Conservation (phyloP, 2,329 filamentous ascomycete species). For the Trichoderma sp. region DNA sequence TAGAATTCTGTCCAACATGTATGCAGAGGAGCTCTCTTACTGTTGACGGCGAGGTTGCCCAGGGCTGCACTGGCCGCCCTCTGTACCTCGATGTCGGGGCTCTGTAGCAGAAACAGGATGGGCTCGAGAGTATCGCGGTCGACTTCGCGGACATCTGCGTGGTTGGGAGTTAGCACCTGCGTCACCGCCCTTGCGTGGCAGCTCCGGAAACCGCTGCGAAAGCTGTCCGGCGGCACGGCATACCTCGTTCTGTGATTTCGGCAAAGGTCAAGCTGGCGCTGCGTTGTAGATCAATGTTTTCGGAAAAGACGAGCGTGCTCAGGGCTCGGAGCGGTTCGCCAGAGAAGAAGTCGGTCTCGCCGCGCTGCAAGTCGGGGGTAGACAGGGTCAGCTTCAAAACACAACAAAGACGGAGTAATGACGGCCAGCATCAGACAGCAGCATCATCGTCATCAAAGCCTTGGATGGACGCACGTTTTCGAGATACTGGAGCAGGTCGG, state of each 20-base stretch:
- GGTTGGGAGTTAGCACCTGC: neutral
- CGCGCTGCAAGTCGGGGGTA: slow-evolving; percentile 63
- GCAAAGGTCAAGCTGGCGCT: slow-evolving; percentile 98
- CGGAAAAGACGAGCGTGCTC: slow-evolving; percentile 95
- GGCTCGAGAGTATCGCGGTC: slow-evolving; percentile 93
- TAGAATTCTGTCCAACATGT: slow-evolving; percentile 16
- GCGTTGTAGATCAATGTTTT: slow-evolving; percentile 96
- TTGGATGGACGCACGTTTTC: slow-evolving; percentile 75
- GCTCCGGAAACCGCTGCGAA: neutral
- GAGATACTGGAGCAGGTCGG: slow-evolving; percentile 91
- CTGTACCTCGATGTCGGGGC: slow-evolving; percentile 95
- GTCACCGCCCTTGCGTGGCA: slow-evolving; percentile 14
- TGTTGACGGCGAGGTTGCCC: slow-evolving; percentile 95
- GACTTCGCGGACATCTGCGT: slow-evolving; percentile 89
- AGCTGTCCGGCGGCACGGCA: slow-evolving; percentile 34
- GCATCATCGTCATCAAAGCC: neutral
- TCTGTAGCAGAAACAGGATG: slow-evolving; percentile 93
- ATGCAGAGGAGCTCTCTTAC: slow-evolving; percentile 56
- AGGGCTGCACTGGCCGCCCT: slow-evolving; percentile 93
- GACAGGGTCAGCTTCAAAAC: slow-evolving; percentile 13
- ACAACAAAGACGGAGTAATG: neutral
- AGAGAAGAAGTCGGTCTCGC: slow-evolving; percentile 97
- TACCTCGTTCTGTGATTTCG: slow-evolving; percentile 98
- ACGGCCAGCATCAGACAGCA: slow-evolving; percentile 8
- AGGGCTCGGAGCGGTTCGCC: slow-evolving; percentile 92